These are phyloP conservation scores for Candida labiduridarum DNA, from an alignment of 1,139 yeast species.

Conservation along the genomic window DNA sequence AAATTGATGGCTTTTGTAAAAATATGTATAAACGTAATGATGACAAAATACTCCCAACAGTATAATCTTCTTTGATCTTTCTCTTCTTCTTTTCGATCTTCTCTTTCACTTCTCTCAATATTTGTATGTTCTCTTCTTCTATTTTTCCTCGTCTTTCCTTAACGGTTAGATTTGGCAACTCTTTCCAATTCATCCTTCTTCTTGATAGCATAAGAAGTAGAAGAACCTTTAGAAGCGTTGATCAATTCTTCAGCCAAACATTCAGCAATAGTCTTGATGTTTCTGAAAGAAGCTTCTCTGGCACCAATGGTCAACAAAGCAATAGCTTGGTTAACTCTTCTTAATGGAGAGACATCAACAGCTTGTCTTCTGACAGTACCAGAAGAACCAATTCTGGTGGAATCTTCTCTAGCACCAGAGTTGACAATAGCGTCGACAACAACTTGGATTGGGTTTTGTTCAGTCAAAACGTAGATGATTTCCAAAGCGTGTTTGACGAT, in stretches of 20 bases:
- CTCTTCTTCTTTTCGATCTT: not conserved
- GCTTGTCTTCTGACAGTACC: conserved; percentile 99
- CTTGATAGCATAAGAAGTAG: conserved; percentile 99
- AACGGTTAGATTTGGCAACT: conserved; percentile 99
- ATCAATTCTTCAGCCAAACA: conserved; percentile 99
- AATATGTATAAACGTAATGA: conserved; percentile 9
- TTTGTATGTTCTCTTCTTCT: conserved; percentile 1
- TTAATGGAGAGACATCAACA: conserved; percentile 99
- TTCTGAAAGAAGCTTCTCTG: conserved; percentile 99
- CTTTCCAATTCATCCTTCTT: conserved; percentile 99
- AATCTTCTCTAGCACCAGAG: conserved; percentile 99
- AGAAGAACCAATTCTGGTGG: conserved; percentile 99
- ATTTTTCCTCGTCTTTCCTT: conserved; percentile 34
- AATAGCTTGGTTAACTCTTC: conserved; percentile 99
- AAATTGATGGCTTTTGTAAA: conserved; percentile 6
- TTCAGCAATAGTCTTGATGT: conserved; percentile 99
- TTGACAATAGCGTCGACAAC: conserved; percentile 98
- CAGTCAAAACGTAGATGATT: conserved; percentile 96
- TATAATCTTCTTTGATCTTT: conserved; percentile 4
- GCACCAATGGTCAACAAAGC: conserved; percentile 99
- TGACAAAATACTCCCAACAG: conserved; percentile 5
- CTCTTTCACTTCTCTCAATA: not conserved
- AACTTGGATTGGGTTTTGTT: conserved; percentile 99
- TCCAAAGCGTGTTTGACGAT: conserved; percentile 99
- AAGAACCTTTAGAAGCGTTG: conserved; percentile 99